Evolutionary conservation across 139 green algal genomes (phyloP), one percentile per base, ranked within the genome.

Genomic region (Volvox reticuliferus): DNA sequence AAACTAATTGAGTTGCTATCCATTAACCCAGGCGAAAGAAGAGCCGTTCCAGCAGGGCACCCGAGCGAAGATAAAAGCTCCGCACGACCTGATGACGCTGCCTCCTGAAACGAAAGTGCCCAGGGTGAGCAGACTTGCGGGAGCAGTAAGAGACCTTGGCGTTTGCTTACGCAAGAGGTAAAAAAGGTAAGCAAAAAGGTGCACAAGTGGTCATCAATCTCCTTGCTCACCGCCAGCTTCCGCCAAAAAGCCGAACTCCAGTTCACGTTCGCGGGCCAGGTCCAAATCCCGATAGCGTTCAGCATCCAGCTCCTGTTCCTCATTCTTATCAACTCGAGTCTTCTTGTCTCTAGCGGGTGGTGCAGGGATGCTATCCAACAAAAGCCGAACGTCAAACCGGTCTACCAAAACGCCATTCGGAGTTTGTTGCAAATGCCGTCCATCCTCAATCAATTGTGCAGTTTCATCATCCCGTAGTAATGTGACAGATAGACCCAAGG

Each of bases 331-430:
- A 1, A 6, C 24, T 16, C 26, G 24, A 24, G 35, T 13, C 32
- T 26, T 73, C 16, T 68, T 80, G 32, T 55, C 35, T 33, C 80
- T 80, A 35, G 5, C 0, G 0, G 22, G 35, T 1, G 30, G 67
- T 18, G 28, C n/a, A 14, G 37, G 14, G 77, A 62, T 30, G 68
- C 83, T 80, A 62, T 92, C 89, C 18, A 92, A 50, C 19, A 93
- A 68, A 24, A 93, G 82, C 0, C 91, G 82, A 28, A 88, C 91
- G 32, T 93, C 91, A 55, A 79, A 93, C 1, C 91, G 82, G 61
- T 93, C 91, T 16, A 93, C 87, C 0, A 75, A 36, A 14, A 19
- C 20, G 22, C 71, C 71, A 28, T 55, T 62, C 5, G 33, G 20
- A 1, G 32, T 17, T 55, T 37, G 24, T 33, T 87, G 81, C 30